Base-by-base conservation (phyloP, 2,329 filamentous ascomycete genomes). In the Arthroderma sp. region DNA sequence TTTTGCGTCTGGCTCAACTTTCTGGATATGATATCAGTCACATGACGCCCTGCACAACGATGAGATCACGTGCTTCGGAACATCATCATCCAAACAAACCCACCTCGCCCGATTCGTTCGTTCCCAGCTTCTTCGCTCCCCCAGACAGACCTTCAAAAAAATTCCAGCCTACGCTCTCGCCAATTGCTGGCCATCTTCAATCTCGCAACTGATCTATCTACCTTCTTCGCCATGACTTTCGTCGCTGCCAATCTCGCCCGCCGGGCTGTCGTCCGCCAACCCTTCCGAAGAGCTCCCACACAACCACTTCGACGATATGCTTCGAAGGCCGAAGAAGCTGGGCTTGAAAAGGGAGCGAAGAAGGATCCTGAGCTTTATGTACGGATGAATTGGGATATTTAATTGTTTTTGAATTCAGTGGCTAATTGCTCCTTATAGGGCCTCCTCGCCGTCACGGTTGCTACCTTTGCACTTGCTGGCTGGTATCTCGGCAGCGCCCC, bases 401-500 rank as follows among this genome's bases (percentile, higher is more conserved):
- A 22, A 22, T 22, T 22, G 15, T 22, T 22, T 22, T 22, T 22
- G 15, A 22, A 22, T 22, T 22, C 3, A 22, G 22, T 3, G 31
- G 44, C 53, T 56, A 52, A 59, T 47, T 40, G 28, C 36, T 38
- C 3, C 1, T 27, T 48, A 40, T 59, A 96, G 91, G 80, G 96
- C 61, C 83, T 98, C 54, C 77, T 88, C 53, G 85, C 79, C 61
- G 81, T 96, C 65, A 94, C 96, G 86, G 80, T 83, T 58, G 81
- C 82, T 64, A 83, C 86, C 58, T 83, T 95, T 61, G 80, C 81
- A 60, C 80, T 91, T 58, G 89, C 86, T 55, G 89, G 89, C 64
- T 94, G 81, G 79, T 69, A 69, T 62, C 68, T 68, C 84, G 86
- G 85, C 68, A 78, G 81, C 67, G 83, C 84, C 60, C 91, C 91